A percentile compares a stretch with the other conserved stretches of the same genome.
Conservation (phyloP, 2,329 filamentous ascomycete genomes). For the Penicillium olsonii region DNA sequence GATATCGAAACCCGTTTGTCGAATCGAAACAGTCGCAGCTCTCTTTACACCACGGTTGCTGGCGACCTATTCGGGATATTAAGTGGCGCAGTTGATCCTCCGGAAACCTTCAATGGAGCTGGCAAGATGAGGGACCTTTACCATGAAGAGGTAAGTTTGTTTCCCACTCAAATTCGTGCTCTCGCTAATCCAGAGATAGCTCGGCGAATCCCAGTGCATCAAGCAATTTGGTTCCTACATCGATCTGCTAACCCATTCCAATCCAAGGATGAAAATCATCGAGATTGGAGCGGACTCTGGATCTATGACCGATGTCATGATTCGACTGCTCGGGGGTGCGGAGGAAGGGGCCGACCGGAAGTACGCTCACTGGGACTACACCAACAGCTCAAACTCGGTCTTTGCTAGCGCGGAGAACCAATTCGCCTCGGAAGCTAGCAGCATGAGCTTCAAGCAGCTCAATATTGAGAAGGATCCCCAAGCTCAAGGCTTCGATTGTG, state of each 20-base stretch:
- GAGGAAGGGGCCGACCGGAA: background rate
- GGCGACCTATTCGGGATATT: background rate
- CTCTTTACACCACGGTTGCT: background rate
- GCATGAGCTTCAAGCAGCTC: conserved; percentile 14
- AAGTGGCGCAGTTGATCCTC: conserved; percentile 2
- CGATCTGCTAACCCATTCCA: conserved; percentile 12
- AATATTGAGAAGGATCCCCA: conserved; percentile 20
- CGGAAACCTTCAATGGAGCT: background rate
- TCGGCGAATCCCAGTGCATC: background rate
- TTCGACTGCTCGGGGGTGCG: background rate
- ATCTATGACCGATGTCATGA: background rate
- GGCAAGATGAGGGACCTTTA: conserved; percentile 3
- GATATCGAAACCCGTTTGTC: background rate
- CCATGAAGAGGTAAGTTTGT: conserved; percentile 6
- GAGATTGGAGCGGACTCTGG: conserved; percentile 18
- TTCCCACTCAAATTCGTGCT: background rate
- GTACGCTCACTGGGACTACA: conserved; percentile 8
- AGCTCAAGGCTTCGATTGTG: conserved; percentile 18
- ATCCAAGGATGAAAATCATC: conserved; percentile 14
- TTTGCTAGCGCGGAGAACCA: conserved; percentile 9
- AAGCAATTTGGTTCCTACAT: background rate
- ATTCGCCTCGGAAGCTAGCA: conserved; percentile 10
- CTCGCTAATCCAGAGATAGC: background rate
- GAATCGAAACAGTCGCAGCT: background rate
- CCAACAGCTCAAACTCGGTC: conserved; percentile 18